Evolutionary conservation across 73 alveolate species (phyloP).

Genomic region (Blepharisma japonicum): DNA sequence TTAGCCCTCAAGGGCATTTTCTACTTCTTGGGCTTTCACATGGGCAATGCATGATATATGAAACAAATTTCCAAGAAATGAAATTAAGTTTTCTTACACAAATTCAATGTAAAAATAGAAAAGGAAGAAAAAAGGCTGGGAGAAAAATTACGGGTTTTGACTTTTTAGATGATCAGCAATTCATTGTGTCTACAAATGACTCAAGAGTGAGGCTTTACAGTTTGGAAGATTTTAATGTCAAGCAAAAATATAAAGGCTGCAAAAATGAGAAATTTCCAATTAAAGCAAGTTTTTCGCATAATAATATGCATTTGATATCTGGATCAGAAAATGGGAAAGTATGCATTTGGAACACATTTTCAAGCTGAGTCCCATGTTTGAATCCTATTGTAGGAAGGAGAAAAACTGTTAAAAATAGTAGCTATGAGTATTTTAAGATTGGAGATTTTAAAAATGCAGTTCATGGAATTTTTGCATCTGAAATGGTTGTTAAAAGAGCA

Average conservation of each 20-base stretch:
- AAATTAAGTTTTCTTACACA: conserved; percentile 27
- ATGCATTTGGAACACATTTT: conserved; percentile 66
- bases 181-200: conserved; percentile 78
- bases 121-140: conserved; percentile 76
- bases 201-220: conserved; percentile 70
- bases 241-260: conserved; percentile 78
- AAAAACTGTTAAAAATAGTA: conserved; percentile 7
- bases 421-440: neutral
- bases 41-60: conserved; percentile 74
- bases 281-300: conserved; percentile 60
- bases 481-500: neutral
- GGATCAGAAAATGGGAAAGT: conserved; percentile 88
- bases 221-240: conserved; percentile 55
- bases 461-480: conserved; percentile 16
- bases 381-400: neutral
- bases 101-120: conserved; percentile 63
- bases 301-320: conserved; percentile 60
- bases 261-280: conserved; percentile 64
- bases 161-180: conserved; percentile 60
- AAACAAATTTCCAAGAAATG: conserved; percentile 33
- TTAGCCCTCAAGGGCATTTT: conserved; percentile 63
- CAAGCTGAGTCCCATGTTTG: neutral
- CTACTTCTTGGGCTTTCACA: conserved; percentile 71
- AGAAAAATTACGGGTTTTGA: conserved; percentile 76
- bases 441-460: neutral